Conservation (phyloP, 495 filamentous ascomycete species). For the Aspergillus bertholletiae region DNA sequence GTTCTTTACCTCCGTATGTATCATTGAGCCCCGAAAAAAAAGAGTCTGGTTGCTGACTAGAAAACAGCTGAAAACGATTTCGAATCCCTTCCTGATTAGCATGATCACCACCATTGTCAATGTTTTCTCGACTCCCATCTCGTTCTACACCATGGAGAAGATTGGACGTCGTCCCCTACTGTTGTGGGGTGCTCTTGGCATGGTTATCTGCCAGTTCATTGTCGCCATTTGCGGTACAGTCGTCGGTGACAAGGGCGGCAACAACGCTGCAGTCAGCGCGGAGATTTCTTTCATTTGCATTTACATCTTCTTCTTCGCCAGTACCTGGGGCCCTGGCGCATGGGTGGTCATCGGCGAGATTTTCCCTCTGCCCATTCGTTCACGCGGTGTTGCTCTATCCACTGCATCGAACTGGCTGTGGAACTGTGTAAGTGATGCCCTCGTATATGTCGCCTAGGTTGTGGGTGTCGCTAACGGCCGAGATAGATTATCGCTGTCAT, state of each 20-base stretch:
- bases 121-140: slow-evolving; percentile 74
- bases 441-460: background rate
- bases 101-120: slow-evolving; percentile 85
- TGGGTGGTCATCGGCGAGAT: slow-evolving; percentile 89
- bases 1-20: slow-evolving; percentile 58
- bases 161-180: slow-evolving; percentile 82
- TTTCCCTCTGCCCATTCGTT: slow-evolving; percentile 80
- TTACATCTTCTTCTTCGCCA: slow-evolving; percentile 74
- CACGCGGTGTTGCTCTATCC: slow-evolving; percentile 73
- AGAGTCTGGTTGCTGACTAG: background rate
- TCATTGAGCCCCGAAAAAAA: too few relatives aligned
- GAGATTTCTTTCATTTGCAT: slow-evolving; percentile 75
- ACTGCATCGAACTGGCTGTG: slow-evolving; percentile 88
- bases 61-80: slow-evolving; percentile 55
- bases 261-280: slow-evolving; percentile 54
- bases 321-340: slow-evolving; percentile 68
- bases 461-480: background rate
- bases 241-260: slow-evolving; percentile 44
- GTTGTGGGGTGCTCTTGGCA: slow-evolving; percentile 71
- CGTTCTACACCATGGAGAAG: slow-evolving; percentile 79
- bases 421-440: slow-evolving; percentile 51
- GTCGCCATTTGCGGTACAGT: slow-evolving; percentile 72
- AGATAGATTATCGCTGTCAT: slow-evolving; percentile 61
- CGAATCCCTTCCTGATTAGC: slow-evolving; percentile 72
- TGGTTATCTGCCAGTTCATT: slow-evolving; percentile 84